A percentile compares a stretch with the other conserved stretches of the same genome.
These are phyloP conservation scores for Pseudomassariella vexata DNA, from an alignment of 2,329 filamentous ascomycete genomes.

Conservation along the genomic window DNA sequence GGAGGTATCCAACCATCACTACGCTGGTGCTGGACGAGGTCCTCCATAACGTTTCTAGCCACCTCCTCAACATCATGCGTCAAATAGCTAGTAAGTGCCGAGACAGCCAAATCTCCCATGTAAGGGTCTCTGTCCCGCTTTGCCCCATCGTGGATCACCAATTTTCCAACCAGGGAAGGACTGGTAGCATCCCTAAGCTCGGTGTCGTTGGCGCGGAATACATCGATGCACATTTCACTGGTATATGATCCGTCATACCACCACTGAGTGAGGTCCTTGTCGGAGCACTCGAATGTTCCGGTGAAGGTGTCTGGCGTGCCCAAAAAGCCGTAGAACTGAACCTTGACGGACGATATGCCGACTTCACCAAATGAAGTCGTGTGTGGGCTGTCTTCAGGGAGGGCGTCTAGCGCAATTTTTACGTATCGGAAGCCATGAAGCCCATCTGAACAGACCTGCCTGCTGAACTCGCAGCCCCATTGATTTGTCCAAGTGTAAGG, in stretches of 20 bases:
- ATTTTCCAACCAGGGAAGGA: slow-evolving; percentile 35
- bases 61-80: slow-evolving; percentile 36
- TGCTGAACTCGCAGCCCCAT: slow-evolving; percentile 35
- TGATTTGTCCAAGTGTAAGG: slow-evolving; percentile 39
- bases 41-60: slow-evolving; percentile 40
- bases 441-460: slow-evolving; percentile 43
- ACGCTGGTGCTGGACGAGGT: slow-evolving; percentile 42
- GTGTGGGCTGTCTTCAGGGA: slow-evolving; percentile 36
- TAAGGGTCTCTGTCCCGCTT: slow-evolving; percentile 49
- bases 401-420: slow-evolving; percentile 39
- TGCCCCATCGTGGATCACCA: slow-evolving; percentile 43
- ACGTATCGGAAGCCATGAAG: slow-evolving; percentile 49
- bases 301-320: slow-evolving; percentile 43
- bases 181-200: slow-evolving; percentile 40
- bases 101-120: slow-evolving; percentile 44
- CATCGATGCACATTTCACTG: slow-evolving; percentile 40
- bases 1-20: slow-evolving; percentile 49
- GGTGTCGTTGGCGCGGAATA: slow-evolving; percentile 39
- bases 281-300: slow-evolving; percentile 48
- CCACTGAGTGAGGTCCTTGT: slow-evolving; percentile 40
- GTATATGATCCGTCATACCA: slow-evolving; percentile 50
- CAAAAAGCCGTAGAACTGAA: slow-evolving; percentile 38
- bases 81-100: slow-evolving; percentile 40
- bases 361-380: slow-evolving; percentile 36
- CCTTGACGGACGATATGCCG: slow-evolving; percentile 32